Conservation (phyloP, 768 basidiomycete species). For the Lactarius psammicola region DNA sequence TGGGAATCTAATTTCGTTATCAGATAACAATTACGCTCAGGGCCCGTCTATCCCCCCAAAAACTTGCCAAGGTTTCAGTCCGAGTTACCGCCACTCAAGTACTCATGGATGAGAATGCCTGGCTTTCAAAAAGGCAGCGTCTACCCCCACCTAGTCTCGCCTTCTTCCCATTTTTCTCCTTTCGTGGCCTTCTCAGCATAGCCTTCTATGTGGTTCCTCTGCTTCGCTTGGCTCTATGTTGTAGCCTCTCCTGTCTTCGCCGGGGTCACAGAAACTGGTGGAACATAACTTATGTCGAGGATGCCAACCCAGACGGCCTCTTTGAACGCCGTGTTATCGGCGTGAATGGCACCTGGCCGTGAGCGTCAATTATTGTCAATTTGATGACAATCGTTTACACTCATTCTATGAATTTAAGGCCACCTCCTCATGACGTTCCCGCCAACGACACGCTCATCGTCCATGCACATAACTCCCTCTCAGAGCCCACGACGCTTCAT, state of each 20-base stretch:
- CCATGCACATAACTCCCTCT: constrained; percentile 73
- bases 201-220: constrained; percentile 18
- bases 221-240: constrained; percentile 34
- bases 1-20: constrained; percentile 1
- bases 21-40: constrained; percentile 12
- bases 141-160: constrained; percentile 18
- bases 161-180: constrained; percentile 8
- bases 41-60: not conserved
- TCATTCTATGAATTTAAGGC: constrained; percentile 44
- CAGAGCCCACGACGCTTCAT: constrained; percentile 69
- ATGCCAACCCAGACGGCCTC: constrained; percentile 84
- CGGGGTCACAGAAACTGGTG: constrained; percentile 78
- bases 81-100: not conserved
- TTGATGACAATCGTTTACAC: not conserved
- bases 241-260: constrained; percentile 48
- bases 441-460: constrained; percentile 71
- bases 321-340: constrained; percentile 75
- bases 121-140: not conserved
- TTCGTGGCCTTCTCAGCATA: constrained; percentile 4
- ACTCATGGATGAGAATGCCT: not conserved
- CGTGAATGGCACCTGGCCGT: constrained; percentile 95
- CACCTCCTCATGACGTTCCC: constrained; percentile 75
- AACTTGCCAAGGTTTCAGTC: not conserved
- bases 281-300: constrained; percentile 83
- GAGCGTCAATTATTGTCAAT: constrained; percentile 35